Base-by-base conservation (phyloP, 2,329 filamentous ascomycete species). In the Colletotrichum ledebouriae region DNA sequence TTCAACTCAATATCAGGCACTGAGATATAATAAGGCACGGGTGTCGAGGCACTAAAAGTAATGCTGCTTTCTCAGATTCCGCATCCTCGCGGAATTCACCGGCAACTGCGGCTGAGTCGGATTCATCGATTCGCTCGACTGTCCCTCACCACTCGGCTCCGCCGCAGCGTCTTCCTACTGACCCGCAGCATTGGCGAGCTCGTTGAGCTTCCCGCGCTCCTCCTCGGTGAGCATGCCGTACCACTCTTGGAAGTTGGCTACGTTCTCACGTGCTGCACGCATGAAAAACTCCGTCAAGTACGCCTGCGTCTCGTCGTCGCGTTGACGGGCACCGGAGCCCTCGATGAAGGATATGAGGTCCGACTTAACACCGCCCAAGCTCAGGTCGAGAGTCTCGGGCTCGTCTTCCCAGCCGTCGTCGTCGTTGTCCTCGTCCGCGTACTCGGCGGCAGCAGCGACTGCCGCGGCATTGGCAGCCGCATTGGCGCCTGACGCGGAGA, bases 331-430 rank as follows among this genome's bases (percentile, higher is more conserved):
- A 52, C 76, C 84, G 61, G 85, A 84, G 15, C 85, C 85, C 50
- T 90, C 90, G 25, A 89, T 87, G 74, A 88, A 94, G 1, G 89
- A 88, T 93, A 97, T 97, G 50, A 98, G 86, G 69, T 97, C 92
- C 20, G 87, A 84, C 78, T 92, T 92, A 46, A 87, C 90, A 29
- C 85, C 80, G 3, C 86, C 90, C 12, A 91, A 82, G 47, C 89
- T 89, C n/a, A 98, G 86, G 77, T 97, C 94, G 12, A 97, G 81
- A 2, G 87, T 86, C 69, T 92, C 89, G 1, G 90, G 87, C 50
- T 97, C 89, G 74, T 98, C 95, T 79, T 98, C 95, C 93, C 95
- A 97, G 33, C 92, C 92, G 66, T 92, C 93, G 65, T 94, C 92
- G 10, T 92, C 92, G 44, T 90, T 90, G 25, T 91, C 89, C 61